phyloP scores from a whole-genome alignment of 352 stramenopile genomes.

The Globisporangium spiculum region DNA sequence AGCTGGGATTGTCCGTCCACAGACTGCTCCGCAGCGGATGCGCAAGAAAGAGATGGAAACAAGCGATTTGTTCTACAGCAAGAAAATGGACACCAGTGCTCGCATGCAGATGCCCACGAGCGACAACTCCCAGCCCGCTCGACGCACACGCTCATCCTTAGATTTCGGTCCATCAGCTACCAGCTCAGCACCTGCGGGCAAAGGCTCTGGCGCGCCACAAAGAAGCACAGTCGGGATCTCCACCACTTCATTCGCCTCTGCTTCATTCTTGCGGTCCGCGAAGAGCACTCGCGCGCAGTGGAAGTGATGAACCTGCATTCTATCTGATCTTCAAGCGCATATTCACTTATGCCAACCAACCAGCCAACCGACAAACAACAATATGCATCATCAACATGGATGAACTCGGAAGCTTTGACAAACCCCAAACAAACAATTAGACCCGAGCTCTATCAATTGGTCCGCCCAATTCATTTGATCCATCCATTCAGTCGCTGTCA shows the following conservation, averaged over 20 bases:
- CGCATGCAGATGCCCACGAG: conserved; percentile 23
- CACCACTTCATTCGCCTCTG: conserved; percentile 2
- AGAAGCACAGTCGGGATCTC: conserved; percentile 14
- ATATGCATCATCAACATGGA: neutral
- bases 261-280: conserved; percentile 15
- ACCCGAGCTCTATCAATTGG: neutral
- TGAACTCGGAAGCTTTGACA: neutral
- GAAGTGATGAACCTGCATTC: conserved; percentile 26
- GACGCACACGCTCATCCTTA: conserved; percentile 32
- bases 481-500: conserved; percentile 4
- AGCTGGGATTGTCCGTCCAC: conserved; percentile 22
- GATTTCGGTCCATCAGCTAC: conserved; percentile 22
- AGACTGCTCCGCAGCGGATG: conserved; percentile 34
- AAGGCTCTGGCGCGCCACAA: neutral
- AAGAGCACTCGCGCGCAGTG: conserved; percentile 46
- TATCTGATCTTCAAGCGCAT: neutral
- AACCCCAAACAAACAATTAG: neutral
- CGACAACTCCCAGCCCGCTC: conserved; percentile 21
- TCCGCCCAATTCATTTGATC: neutral
- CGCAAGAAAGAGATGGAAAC: conserved; percentile 46
- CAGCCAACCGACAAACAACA: neutral
- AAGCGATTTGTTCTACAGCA: conserved; percentile 41
- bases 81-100: conserved; percentile 31
- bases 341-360: neutral
- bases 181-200: neutral